These are phyloP conservation scores for Boletellus sp. DNA, from an alignment of 768 basidiomycete species.

Conservation along the genomic window DNA sequence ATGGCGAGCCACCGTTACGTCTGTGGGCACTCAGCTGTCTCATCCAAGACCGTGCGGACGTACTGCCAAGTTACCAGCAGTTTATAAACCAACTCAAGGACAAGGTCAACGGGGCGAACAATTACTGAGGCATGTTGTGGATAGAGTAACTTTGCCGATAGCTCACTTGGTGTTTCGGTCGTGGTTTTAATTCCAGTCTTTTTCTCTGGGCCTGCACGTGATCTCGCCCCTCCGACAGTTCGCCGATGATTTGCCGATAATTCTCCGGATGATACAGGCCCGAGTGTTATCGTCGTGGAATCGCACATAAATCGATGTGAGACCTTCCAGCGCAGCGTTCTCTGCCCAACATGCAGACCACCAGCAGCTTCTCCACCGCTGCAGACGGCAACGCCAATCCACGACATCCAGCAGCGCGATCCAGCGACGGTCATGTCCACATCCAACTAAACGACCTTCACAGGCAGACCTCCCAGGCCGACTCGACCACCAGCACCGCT, in stretches of 20 bases:
- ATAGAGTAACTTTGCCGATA: not conserved
- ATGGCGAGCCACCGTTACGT: slow-evolving; percentile 91
- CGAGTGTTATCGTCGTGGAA: not conserved
- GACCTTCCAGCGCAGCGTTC: not conserved
- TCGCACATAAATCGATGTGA: not conserved
- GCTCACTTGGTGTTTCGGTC: not conserved
- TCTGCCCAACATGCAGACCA: slow-evolving; percentile 12
- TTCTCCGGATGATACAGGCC: too few relatives aligned
- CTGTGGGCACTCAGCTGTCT: slow-evolving; percentile 94
- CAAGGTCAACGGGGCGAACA: slow-evolving; percentile 49
- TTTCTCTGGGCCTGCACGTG: not conserved
- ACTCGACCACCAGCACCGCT: not conserved
- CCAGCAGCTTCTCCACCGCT: not conserved
- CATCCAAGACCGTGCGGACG: slow-evolving; percentile 94
- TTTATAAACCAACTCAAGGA: slow-evolving; percentile 88
- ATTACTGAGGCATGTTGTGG: slow-evolving; percentile 17
- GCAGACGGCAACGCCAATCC: slow-evolving; percentile 4
- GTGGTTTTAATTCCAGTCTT: too few relatives aligned
- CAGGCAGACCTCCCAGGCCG: not conserved
- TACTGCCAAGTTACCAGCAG: slow-evolving; percentile 93
- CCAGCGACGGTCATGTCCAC: not conserved
- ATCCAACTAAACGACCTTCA: slow-evolving; percentile 9
- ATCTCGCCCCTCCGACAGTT: not conserved
- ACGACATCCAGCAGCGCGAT: slow-evolving; percentile 4
- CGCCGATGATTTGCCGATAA: not conserved